Conservation (phyloP, 1,284 basidiomycete genomes). For the Rhizopogon parksii region DNA sequence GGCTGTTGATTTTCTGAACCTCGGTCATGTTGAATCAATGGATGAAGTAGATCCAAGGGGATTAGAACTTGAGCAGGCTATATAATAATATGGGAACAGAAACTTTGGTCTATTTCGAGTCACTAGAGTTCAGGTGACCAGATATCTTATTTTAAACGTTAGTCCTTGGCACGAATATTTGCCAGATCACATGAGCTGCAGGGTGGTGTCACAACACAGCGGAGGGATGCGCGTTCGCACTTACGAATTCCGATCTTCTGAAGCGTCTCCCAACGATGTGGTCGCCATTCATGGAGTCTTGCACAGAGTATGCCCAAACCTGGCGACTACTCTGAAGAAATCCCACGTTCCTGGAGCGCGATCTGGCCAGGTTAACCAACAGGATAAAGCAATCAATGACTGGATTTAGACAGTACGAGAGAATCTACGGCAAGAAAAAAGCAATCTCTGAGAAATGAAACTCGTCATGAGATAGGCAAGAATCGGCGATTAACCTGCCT, state of each 20-base stretch:
- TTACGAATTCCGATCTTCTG: not conserved
- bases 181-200: not conserved
- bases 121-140: not conserved
- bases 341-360: slow-evolving; percentile 2
- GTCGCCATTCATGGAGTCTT: not conserved
- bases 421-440: slow-evolving; percentile 25
- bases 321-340: not conserved
- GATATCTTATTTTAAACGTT: slow-evolving; percentile 1
- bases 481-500: slow-evolving; percentile 30
- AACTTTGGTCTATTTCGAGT: not conserved
- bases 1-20: slow-evolving; percentile 45
- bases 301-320: not conserved
- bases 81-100: not conserved
- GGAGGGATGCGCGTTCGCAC: not conserved
- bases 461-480: slow-evolving; percentile 22
- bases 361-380: not conserved
- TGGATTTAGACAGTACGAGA: slow-evolving; percentile 7
- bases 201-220: slow-evolving; percentile 1
- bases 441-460: slow-evolving; percentile 24
- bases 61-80: not conserved
- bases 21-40: slow-evolving; percentile 29
- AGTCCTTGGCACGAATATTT: not conserved
- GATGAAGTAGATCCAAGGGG: not conserved
- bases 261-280: not conserved
- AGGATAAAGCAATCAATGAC: slow-evolving; percentile 2